Evolutionary conservation across 805 yeast species (phyloP).

Genomic region (Nadsonia fulvescens): DNA sequence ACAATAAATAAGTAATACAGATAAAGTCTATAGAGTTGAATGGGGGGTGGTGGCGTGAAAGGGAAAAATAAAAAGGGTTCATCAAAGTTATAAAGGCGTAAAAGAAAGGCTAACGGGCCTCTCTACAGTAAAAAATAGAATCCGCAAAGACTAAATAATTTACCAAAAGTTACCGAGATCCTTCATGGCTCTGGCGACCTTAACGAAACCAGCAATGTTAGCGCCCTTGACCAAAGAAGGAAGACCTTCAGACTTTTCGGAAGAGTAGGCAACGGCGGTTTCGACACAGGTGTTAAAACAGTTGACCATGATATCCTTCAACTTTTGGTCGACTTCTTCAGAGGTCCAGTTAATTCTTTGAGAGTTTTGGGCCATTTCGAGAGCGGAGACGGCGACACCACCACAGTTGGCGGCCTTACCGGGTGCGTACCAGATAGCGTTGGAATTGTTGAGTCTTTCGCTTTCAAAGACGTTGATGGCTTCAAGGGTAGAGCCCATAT

Average conservation of each 20-base stretch:
- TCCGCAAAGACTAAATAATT: no score
- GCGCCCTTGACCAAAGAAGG: constrained; percentile 98
- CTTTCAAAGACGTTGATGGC: constrained; percentile 86
- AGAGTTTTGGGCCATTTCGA: constrained; percentile 99
- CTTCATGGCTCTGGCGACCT: constrained; percentile 97
- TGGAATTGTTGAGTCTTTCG: constrained; percentile 18
- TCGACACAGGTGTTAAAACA: constrained; percentile 87
- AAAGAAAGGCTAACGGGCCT: no score
- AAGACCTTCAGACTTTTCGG: constrained; percentile 47
- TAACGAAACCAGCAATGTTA: constrained; percentile 95
- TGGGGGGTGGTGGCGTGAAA: no score
- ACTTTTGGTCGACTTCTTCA: constrained; percentile 82
- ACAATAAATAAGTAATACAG: no score
- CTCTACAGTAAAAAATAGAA: no score
- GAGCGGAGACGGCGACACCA: constrained; percentile 97
- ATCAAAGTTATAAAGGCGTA: no score
- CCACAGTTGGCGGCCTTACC: constrained; percentile 99
- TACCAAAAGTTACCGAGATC: constrained; percentile 72
- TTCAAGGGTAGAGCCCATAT: constrained; percentile 97
- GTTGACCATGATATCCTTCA: constrained; percentile 81
- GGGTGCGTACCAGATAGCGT: constrained; percentile 91
- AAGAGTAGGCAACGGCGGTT: constrained; percentile 66
- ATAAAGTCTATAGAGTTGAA: no score
- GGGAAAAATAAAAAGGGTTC: no score
- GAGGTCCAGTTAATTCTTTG: constrained; percentile 80